Base-by-base conservation (phyloP, 768 basidiomycete genomes). In the Suillus alpinus region DNA sequence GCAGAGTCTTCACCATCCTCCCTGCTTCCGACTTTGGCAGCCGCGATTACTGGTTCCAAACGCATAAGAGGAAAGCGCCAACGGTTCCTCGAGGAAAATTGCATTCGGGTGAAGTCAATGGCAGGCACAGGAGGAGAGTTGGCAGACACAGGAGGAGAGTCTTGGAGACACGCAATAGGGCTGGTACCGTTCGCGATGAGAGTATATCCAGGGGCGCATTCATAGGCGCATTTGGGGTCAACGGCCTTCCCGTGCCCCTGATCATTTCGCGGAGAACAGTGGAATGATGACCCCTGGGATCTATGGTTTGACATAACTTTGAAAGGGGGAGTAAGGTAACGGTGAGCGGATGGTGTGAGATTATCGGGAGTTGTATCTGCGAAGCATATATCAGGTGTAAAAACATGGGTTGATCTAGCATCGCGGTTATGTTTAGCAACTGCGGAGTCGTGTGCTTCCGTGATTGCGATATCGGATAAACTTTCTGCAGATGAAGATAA, bases 81-180 rank as follows among this genome's bases (percentile, higher is more conserved):
- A 18, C 64, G 66, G 53, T 61, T 59, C 36, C 29, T 58, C 2
- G 58, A 57, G 10, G 63, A 57, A 29, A 55, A 29, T 4, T 68
- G 63, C 5, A 62, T 50, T 32, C 64, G 64, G 23, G 71, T 71
- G 57, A 75, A 73, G 60, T 73, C 73, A 59, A 74, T 73, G 41
- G 62, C 60, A 26, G 65, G 67, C 16, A 66, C 58, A 6, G 66
- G 57, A 10, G 43, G 32, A 14, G 31, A 23, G 20, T 39, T 73
- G 41, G 62, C 60, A 26, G 65, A 66, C 16, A 66, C 58, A 6
- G 65, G 57, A 10, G 43, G 32, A 14, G 31, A 23, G 20, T 39
- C 37, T 5, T 39, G 26, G 18, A 29, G 37, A 37, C 16, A 26
- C 23, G 10, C 6, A 18, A 10, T 10, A 39, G 26, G 36, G 7